A percentile compares a stretch with the other conserved stretches of the same genome.
These are phyloP conservation scores for Cyberlindnera subsufficiens DNA, from an alignment of 805 yeast genomes.

Conservation along the genomic window DNA sequence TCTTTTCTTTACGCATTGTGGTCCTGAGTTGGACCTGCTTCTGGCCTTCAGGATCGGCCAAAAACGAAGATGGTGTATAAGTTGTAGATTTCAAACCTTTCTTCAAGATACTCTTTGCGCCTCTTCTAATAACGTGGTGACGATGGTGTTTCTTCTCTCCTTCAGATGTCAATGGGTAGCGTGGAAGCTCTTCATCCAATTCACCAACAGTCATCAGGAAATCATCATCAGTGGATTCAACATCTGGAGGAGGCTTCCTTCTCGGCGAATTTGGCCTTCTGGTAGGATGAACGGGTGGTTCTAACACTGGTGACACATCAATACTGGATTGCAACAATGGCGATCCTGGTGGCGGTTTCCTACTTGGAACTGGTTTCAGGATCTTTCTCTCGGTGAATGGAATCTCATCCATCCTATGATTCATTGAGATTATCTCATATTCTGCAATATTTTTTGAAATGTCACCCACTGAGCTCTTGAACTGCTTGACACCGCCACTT, in stretches of 20 bases:
- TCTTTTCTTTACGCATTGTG: slow-evolving; percentile 23
- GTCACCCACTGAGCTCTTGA: background rate
- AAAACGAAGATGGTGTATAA: slow-evolving; percentile 1
- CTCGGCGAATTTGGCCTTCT: slow-evolving; percentile 18
- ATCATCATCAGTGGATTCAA: slow-evolving; percentile 1
- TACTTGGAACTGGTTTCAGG: slow-evolving; percentile 1
- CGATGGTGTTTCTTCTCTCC: slow-evolving; percentile 6
- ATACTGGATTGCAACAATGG: slow-evolving; percentile 6
- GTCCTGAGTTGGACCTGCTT: slow-evolving; percentile 22
- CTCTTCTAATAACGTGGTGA: slow-evolving; percentile 13
- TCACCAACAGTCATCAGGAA: background rate
- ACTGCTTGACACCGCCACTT: background rate
- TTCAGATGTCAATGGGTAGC: slow-evolving; percentile 14
- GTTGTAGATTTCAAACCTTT: slow-evolving; percentile 16
- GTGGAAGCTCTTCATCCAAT: slow-evolving; percentile 16
- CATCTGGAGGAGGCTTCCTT: slow-evolving; percentile 20
- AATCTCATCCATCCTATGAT: background rate
- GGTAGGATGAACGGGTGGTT: background rate
- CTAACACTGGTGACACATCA: background rate
- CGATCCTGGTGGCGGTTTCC: slow-evolving; percentile 23
- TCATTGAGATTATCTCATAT: background rate
- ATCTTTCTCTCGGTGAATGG: background rate
- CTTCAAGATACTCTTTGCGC: slow-evolving; percentile 20
- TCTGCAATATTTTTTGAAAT: slow-evolving; percentile 5
- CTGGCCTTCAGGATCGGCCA: background rate